phyloP scores from a whole-genome alignment of 2,329 filamentous ascomycete genomes.

The Sclerotinia trifoliorum region DNA sequence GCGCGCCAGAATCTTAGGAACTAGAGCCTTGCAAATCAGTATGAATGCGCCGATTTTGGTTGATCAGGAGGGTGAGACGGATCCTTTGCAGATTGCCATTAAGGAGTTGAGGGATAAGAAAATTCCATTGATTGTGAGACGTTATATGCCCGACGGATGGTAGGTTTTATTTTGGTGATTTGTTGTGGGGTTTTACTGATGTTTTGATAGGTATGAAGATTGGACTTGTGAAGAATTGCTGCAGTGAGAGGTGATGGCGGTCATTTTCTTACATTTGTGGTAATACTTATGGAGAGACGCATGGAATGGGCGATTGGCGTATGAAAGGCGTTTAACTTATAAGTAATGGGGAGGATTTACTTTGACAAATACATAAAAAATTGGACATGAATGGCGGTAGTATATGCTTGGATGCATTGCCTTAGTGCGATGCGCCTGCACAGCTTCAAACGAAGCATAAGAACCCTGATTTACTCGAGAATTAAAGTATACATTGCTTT shows the following conservation, averaged over 20 bases:
- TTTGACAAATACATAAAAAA: conserved; percentile 3
- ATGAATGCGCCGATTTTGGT: conserved; percentile 98
- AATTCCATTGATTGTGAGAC: conserved; percentile 90
- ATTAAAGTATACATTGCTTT: background rate
- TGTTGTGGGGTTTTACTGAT: conserved; percentile 11
- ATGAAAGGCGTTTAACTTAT: conserved; percentile 30
- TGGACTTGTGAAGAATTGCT: conserved; percentile 98
- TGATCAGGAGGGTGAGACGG: conserved; percentile 94
- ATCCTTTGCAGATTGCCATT: conserved; percentile 94
- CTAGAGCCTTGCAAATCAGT: conserved; percentile 92
- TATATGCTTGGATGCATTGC: background rate
- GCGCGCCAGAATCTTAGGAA: conserved; percentile 87
- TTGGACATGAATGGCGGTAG: background rate
- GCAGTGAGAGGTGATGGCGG: conserved; percentile 30
- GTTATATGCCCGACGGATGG: conserved; percentile 96
- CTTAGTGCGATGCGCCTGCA: background rate
- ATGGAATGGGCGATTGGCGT: conserved; percentile 37
- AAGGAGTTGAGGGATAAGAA: conserved; percentile 99
- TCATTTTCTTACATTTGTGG: conserved; percentile 17
- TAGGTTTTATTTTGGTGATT: conserved; percentile 52
- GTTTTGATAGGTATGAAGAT: conserved; percentile 71
- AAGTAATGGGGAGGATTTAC: conserved; percentile 8
- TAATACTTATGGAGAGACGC: conserved; percentile 21
- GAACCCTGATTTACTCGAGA: background rate
- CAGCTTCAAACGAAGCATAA: background rate